Conservation (phyloP, 2,329 filamentous ascomycete species). For the Penicillium sp. region DNA sequence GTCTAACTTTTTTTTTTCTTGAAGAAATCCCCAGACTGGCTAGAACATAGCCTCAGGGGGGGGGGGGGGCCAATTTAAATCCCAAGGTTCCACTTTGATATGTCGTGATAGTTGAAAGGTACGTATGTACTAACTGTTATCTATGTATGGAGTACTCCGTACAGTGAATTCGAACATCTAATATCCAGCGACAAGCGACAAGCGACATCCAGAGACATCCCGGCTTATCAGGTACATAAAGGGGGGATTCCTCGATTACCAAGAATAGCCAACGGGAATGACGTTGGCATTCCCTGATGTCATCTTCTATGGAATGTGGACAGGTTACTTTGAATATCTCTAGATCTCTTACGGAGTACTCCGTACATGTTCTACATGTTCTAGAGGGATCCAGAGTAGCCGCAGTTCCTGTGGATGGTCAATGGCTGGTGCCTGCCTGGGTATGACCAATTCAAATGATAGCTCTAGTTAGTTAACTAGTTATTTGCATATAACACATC, state of each 20-base stretch:
- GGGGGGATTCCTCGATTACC: not conserved
- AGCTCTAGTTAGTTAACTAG: no score
- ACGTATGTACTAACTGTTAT: not conserved
- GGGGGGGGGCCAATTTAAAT: not conserved
- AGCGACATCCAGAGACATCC: not conserved
- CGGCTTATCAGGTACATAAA: not conserved
- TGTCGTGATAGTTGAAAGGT: not conserved
- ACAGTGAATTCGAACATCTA: not conserved
- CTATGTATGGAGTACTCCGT: no score
- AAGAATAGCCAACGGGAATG: conserved; percentile 8
- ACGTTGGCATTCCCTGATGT: conserved; percentile 11
- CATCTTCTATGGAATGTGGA: conserved; percentile 2
- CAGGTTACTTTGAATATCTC: not conserved
- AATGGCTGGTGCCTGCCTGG: not conserved
- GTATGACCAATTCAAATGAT: not conserved
- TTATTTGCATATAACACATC: not conserved
- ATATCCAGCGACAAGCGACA: no score
- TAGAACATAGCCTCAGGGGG: not conserved
- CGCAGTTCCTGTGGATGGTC: not conserved
- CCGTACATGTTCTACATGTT: no score
- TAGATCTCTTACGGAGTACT: not conserved
- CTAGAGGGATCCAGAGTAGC: no score
- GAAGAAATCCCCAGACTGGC: conserved; percentile 1
- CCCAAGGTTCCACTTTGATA: conserved; percentile 11
- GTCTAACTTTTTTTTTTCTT: not conserved